Conservation (phyloP, 2,329 filamentous ascomycete genomes). For the Neobulgaria alba region DNA sequence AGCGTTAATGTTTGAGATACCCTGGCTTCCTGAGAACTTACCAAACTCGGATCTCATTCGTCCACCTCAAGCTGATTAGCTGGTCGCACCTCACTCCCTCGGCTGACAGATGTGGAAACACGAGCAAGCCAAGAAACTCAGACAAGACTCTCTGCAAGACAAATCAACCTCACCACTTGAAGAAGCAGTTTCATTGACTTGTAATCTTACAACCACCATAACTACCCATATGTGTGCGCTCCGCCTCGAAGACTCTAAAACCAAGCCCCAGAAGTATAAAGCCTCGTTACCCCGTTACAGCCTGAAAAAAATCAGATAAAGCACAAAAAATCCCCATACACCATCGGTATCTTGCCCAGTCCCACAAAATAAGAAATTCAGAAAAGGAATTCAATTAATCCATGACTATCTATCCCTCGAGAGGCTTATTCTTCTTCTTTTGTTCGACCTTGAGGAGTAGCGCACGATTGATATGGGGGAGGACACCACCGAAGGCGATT, state of each 20-base stretch:
- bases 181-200: background rate
- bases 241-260: constrained; percentile 20
- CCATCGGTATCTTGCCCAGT: background rate
- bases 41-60: too few species aligned
- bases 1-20: too few species aligned
- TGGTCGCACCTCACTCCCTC: too few species aligned
- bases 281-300: background rate
- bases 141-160: too few species aligned
- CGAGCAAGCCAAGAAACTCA: too few species aligned
- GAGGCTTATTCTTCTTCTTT: constrained; percentile 98
- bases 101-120: too few species aligned
- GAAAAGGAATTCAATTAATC: too few species aligned
- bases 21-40: too few species aligned
- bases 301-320: background rate
- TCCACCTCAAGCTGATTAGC: too few species aligned
- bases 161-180: too few species aligned
- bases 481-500: constrained; percentile 95
- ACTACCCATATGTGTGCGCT: constrained; percentile 88
- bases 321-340: background rate
- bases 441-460: constrained; percentile 92
- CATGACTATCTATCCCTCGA: too few species aligned
- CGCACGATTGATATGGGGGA: constrained; percentile 98
- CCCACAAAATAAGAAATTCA: background rate
- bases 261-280: background rate
- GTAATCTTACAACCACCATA: constrained; percentile 25